A percentile compares a stretch with the other conserved stretches of the same genome.
Evolutionary conservation across 1,284 basidiomycete genomes (phyloP).

Genomic region (Melampsora abietis-canadensis): DNA sequence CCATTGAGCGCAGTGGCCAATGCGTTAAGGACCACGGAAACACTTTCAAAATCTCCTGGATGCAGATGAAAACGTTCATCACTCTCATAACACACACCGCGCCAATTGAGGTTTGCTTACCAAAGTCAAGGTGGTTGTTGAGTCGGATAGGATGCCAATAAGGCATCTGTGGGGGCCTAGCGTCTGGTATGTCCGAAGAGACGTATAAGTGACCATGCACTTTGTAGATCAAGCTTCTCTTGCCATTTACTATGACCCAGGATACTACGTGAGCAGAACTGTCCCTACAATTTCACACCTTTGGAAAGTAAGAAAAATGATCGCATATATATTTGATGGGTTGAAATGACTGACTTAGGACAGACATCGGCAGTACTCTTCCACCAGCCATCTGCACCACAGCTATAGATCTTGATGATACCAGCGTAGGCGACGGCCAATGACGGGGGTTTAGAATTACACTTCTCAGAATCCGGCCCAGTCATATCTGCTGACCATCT

Average conservation of each 20-base stretch:
- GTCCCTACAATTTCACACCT: background rate
- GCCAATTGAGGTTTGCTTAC: too few relatives aligned
- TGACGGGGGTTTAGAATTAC: background rate
- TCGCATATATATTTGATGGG: background rate
- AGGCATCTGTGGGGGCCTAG: too few relatives aligned
- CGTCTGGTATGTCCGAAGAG: too few relatives aligned
- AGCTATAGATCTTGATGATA: constrained; percentile 8
- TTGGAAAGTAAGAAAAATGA: background rate
- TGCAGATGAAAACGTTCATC: too few relatives aligned
- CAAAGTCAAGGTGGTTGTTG: too few relatives aligned
- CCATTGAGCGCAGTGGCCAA: constrained; percentile 24
- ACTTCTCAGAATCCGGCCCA: background rate
- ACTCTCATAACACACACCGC: too few relatives aligned
- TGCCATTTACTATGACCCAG: constrained; percentile 9
- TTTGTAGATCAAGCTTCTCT: background rate
- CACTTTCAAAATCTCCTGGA: too few relatives aligned
- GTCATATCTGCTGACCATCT: constrained; percentile 21
- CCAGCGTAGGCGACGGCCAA: constrained; percentile 16
- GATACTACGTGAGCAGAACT: constrained; percentile 32
- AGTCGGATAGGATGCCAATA: too few relatives aligned
- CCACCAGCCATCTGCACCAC: constrained; percentile 36
- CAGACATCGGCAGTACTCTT: background rate
- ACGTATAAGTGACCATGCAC: too few relatives aligned
- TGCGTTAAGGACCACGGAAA: background rate
- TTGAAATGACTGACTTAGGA: constrained; percentile 18